Evolutionary conservation across 192 early-diverging fungal genomes (phyloP), one percentile per base, ranked within the genome.

Genomic region (Podochytrium sp.): DNA sequence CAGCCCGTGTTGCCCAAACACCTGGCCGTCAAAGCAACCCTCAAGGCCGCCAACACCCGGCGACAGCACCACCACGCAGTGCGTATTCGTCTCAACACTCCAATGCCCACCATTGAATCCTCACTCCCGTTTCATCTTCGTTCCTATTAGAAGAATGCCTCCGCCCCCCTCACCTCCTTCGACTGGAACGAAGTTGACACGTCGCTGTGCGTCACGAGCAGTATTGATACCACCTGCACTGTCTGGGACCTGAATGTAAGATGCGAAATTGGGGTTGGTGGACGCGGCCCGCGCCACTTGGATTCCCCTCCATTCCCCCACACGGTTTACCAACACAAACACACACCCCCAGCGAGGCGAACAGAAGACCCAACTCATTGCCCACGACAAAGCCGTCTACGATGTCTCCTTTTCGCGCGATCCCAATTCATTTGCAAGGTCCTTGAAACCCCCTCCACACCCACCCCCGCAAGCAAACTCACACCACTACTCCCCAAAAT

Each of bases 161-260:
- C 87, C 40, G 95, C 96, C 0, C 98, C 97, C 14, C 75, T 99
- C 25, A 98, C 98, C 6, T 93, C 94, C 3, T 96, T 99, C 76
- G 98, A 99, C 82, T 98, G 98, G 97, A 97, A 95, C 80, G 90
- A 92, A 74, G 81, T 85, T 3, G 92, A 98, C 75, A 92, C 95
- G 16, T 81, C 87, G 14, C 75, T 96, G 40, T 84, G 95, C 59
- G 94, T 99, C 3, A 96, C 98, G 3, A 92, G 92, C 40, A 92
- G 91, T 68, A 96, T 99, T 53, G 98, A 99, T 78, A 99, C 98
- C 1, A 99, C 98, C n/a, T 99, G 98, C 76, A 98, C 97, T 0
- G 91, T 98, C 3, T 99, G 98, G 98, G 95, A 99, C 73, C 88
- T 99, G 7, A 91, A 94, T 55, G 87, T 88, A 65, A 25, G 37